phyloP scores from a whole-genome alignment of 2,329 filamentous ascomycete genomes.

The Fusarium sublunatum region DNA sequence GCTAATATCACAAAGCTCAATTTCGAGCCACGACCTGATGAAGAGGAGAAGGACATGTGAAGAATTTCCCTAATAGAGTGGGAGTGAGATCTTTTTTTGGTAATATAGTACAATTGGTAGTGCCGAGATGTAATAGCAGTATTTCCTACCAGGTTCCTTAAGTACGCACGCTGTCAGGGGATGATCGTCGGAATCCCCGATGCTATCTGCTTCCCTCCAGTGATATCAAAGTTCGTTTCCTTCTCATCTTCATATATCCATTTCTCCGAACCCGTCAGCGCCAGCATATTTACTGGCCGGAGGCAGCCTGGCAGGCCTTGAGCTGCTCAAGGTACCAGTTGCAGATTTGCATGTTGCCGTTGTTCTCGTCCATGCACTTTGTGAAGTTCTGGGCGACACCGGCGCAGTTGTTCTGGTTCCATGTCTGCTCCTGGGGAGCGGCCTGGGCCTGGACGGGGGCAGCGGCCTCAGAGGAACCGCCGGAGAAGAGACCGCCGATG shows the following conservation, averaged over 20 bases:
- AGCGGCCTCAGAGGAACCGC: conserved; percentile 69
- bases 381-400: conserved; percentile 87
- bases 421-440: conserved; percentile 63
- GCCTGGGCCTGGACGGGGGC: conserved; percentile 61
- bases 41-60: conserved; percentile 59
- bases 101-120: conserved; percentile 47
- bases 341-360: conserved; percentile 94
- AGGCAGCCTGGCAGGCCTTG: conserved; percentile 86
- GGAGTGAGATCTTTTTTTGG: conserved; percentile 43
- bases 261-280: neutral
- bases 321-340: conserved; percentile 98
- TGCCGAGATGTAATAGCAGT: conserved; percentile 43
- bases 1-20: conserved; percentile 65
- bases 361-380: conserved; percentile 95
- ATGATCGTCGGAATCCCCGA: conserved; percentile 27
- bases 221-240: conserved; percentile 19
- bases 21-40: conserved; percentile 73
- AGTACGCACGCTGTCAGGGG: conserved; percentile 40
- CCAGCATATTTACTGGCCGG: conserved; percentile 68
- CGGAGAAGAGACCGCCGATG: conserved; percentile 87
- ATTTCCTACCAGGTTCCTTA: conserved; percentile 31
- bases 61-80: conserved; percentile 39
- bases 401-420: conserved; percentile 74
- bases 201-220: conserved; percentile 27
- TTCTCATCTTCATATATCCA: neutral